Evolutionary conservation across 306 rosid genomes (phyloP), one percentile per base, ranked within the genome.

Genomic region (Lablab purpureus): DNA sequence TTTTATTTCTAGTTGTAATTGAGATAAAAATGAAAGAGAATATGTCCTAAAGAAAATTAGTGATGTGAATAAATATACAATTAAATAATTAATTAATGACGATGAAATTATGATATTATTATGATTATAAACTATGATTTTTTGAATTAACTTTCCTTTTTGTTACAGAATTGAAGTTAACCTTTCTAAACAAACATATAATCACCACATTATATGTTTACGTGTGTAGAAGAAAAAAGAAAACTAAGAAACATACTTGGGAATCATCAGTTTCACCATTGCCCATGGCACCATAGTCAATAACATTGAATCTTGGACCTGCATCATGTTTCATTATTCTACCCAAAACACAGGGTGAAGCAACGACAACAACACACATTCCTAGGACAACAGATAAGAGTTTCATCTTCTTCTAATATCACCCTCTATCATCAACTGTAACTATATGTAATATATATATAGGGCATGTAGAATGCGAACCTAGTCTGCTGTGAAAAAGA

Each of bases 191-290:
- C 8, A 7, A 51, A 51, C 17, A 49, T 18, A 1, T 51, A n/a
- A n/a, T n/a, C n/a, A n/a, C n/a, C n/a, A n/a, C n/a, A n/a, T n/a
- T n/a, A n/a, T n/a, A n/a, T n/a, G n/a, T n/a, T n/a, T n/a, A n/a
- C n/a, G 10, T 8, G 45, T 46, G 51, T 46, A 13, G 5, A 19
- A 52, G 41, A 9, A 27, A n/a, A 28, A 28, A 3, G 17, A 34
- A 65, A 0, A 64, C 0, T 19, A 2, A 37, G 19, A 18, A 65
- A 54, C 22, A 52, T 75, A 90, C 91, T 17, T 80, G 37, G n/a
- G 89, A 78, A 70, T 89, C 90, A 71, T 89, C 91, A 3, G 70
- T 15, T 73, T 18, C 47, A n/a, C 87, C 89, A 71, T 89, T 43
- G 17, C 89, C 90, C 3, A 0, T 10, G 0, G 92, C 92, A 25